Evolutionary conservation across 495 filamentous ascomycete species (phyloP).

Genomic region (Penicillium canescens): DNA sequence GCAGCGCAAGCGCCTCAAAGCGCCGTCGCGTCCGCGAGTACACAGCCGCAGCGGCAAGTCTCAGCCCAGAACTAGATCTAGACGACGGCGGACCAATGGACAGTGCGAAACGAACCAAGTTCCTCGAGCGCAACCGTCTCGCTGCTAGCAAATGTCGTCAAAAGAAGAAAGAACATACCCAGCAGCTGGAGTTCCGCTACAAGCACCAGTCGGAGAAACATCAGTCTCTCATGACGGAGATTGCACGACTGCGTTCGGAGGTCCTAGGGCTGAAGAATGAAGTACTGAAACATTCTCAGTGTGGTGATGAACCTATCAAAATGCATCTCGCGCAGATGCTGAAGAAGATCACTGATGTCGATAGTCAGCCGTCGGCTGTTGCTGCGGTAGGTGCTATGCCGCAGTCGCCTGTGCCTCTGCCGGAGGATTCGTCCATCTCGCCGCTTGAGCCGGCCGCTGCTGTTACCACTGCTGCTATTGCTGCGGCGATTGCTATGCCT

Average conservation of each 20-base stretch:
- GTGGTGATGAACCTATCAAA: constrained; percentile 55
- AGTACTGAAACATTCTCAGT: constrained; percentile 60
- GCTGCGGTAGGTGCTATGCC: not conserved
- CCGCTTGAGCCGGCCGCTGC: constrained; percentile 4
- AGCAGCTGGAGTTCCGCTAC: constrained; percentile 52
- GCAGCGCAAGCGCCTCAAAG: constrained; percentile 11
- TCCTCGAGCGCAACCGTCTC: constrained; percentile 78
- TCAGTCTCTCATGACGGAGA: constrained; percentile 65
- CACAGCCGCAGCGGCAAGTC: constrained; percentile 18
- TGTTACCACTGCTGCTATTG: not conserved
- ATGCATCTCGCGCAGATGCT: constrained; percentile 49
- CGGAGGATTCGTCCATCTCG: constrained; percentile 11
- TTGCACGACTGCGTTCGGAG: constrained; percentile 41
- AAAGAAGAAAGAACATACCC: constrained; percentile 79
- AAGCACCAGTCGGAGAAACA: constrained; percentile 56
- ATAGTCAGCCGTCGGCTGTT: constrained; percentile 7
- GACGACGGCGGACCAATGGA: constrained; percentile 26
- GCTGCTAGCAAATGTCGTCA: constrained; percentile 85
- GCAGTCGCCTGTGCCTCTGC: constrained; percentile 1
- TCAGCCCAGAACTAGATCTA: constrained; percentile 23
- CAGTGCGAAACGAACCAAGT: constrained; percentile 43
- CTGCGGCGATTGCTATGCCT: not conserved
- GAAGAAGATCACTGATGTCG: constrained; percentile 35
- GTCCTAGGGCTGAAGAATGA: constrained; percentile 56
- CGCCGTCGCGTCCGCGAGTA: constrained; percentile 18